Evolutionary conservation across 1,284 basidiomycete species (phyloP), one percentile per base, ranked within the genome.

Genomic region (Heterobasidion annosum): DNA sequence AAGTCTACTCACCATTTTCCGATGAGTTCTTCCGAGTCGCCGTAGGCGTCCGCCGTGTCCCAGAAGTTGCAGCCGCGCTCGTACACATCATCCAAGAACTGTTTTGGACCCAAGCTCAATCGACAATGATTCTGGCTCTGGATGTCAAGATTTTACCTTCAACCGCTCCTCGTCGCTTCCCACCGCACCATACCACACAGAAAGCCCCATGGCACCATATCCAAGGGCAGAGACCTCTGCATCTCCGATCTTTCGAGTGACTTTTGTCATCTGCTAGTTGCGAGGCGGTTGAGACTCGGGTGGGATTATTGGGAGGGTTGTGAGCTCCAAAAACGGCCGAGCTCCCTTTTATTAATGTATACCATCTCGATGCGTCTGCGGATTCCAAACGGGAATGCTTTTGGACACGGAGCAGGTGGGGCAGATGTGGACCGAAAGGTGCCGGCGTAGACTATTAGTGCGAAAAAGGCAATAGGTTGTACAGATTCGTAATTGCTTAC

Each of bases 31-130:
- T 78, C 76, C 18, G 65, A 71, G 57, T 77, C 70, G 3, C 66
- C 68, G 57, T 77, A 79, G 3, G 72, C 54, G 57, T 73, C 68
- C 8, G 73, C 69, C 12, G 73, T 67, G 57, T 74, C 73, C 74
- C 74, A 77, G 55, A 66, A 68, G 3, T 67, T 76, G 57, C 68
- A 71, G 0, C 74, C 73, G 10, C 59, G 57, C 48, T 66, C 69
- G 37, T 70, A 61, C 0, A 70, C 70, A n/a, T 70, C 64, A 53
- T 76, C 73, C 9, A 76, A 52, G 45, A 57, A 16, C 55, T 56
- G 18, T 43, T 43, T 13, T 43, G 40, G 40, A 5, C 25, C 5
- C 25, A 40, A 40, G 37, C 12, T 40, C 37, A n/a, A 25, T 25
- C 37, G n/a, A 40, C 37, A n/a, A 40, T 40, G 6, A n/a, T 3